Evolutionary conservation across 331 rosid species (phyloP).

Genomic region (Acacia pycnantha): DNA sequence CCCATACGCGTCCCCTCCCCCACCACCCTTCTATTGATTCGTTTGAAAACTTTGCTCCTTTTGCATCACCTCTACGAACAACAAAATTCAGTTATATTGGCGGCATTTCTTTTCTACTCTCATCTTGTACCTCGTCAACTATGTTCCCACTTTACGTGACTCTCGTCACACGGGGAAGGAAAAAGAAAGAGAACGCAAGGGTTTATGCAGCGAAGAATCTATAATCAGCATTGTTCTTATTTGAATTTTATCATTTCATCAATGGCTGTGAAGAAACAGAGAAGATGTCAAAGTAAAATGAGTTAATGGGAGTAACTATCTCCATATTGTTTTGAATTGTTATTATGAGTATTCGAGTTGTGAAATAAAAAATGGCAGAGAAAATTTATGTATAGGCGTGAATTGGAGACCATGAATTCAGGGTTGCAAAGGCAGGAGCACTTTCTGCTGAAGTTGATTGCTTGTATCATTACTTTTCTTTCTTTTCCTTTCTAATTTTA

Average conservation of each 20-base stretch:
- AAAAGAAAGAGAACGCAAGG: constrained; percentile 32
- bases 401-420: constrained; percentile 67
- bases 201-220: constrained; percentile 26
- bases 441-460: constrained; percentile 44
- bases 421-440: constrained; percentile 53
- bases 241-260: not conserved
- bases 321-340: constrained; percentile 84
- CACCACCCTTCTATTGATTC: constrained; percentile 67
- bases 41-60: constrained; percentile 67
- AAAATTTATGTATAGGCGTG: constrained; percentile 83
- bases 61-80: constrained; percentile 52
- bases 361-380: constrained; percentile 56
- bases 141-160: constrained; percentile 36
- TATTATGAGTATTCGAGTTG: constrained; percentile 85
- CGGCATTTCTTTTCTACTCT: constrained; percentile 36
- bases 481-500: not conserved
- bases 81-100: constrained; percentile 27
- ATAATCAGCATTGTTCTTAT: not conserved
- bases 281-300: constrained; percentile 48
- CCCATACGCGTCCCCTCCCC: constrained; percentile 62
- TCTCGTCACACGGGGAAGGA: constrained; percentile 51
- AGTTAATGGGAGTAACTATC: constrained; percentile 79
- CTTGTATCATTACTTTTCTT: constrained; percentile 32
- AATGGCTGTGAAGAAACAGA: constrained; percentile 19
- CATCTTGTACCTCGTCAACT: constrained; percentile 33